These are phyloP conservation scores for Paramecium tetraurelia DNA, from an alignment of 73 alveolate genomes.

Conservation along the genomic window DNA sequence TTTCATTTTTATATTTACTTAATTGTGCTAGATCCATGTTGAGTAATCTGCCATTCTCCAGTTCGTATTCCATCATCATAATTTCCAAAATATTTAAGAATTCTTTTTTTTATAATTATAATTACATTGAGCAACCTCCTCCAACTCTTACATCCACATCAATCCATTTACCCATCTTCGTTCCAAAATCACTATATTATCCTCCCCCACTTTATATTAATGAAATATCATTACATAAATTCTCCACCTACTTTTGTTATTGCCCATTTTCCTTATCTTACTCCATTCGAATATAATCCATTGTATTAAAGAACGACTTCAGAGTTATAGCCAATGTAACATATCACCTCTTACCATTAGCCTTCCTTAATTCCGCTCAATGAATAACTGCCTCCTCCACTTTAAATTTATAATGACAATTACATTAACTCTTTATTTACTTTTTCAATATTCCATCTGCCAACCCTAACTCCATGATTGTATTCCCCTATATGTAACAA, in stretches of 20 bases:
- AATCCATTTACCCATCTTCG: not conserved
- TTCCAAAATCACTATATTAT: not conserved
- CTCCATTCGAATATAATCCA: not conserved
- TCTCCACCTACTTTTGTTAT: not conserved
- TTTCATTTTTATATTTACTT: not conserved
- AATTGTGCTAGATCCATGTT: not conserved
- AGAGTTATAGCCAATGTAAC: not conserved
- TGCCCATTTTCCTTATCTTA: not conserved
- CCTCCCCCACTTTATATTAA: not conserved
- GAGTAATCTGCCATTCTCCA: not conserved
- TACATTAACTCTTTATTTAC: not conserved
- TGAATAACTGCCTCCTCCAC: not conserved
- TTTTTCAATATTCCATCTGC: not conserved
- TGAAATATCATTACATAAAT: not conserved
- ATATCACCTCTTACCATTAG: not conserved
- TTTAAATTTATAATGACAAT: not conserved
- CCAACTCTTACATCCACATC: not conserved
- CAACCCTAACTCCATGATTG: not conserved
- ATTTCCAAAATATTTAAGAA: not conserved
- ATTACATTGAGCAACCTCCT: not conserved
- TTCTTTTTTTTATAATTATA: not conserved
- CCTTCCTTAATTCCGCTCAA: not conserved
- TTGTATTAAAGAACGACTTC: not conserved
- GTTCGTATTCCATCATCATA: not conserved
- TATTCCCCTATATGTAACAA: not conserved